phyloP scores from a whole-genome alignment of 257 asterid species.

The Penstemon davidsonii region DNA sequence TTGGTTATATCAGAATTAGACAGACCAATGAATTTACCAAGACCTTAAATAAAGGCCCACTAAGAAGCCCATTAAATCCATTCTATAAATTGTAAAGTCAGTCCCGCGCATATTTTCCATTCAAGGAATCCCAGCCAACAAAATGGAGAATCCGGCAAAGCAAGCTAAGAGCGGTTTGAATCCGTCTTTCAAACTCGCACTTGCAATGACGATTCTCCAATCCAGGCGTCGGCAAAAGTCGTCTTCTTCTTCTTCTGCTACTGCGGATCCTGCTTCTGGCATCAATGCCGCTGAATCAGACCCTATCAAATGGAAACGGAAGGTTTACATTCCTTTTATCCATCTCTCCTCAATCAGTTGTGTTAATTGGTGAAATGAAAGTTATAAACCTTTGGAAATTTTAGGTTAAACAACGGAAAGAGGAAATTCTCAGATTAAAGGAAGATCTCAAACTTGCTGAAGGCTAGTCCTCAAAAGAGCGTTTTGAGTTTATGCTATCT shows the following conservation, averaged over 20 bases:
- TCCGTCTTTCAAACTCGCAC: slow-evolving; percentile 63
- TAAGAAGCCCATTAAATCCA: too few species aligned
- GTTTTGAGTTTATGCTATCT: slow-evolving; percentile 7
- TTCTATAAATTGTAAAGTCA: too few species aligned
- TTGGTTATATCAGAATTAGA: too few species aligned
- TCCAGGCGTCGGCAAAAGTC: slow-evolving; percentile 53
- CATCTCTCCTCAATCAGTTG: not conserved
- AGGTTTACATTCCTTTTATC: slow-evolving; percentile 37
- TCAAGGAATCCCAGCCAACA: not conserved
- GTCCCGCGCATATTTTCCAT: too few species aligned
- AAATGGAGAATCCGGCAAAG: slow-evolving; percentile 48
- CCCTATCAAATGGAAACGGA: slow-evolving; percentile 68
- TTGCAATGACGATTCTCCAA: slow-evolving; percentile 64
- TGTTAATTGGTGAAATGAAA: not conserved
- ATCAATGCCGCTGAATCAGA: slow-evolving; percentile 38
- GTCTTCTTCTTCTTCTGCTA: slow-evolving; percentile 29
- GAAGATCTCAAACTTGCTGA: slow-evolving; percentile 82
- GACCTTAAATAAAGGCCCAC: too few species aligned
- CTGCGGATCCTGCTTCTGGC: slow-evolving; percentile 28
- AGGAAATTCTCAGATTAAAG: slow-evolving; percentile 68
- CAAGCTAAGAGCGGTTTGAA: slow-evolving; percentile 29
- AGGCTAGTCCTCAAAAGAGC: slow-evolving; percentile 46
- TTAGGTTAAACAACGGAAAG: slow-evolving; percentile 83
- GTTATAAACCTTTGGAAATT: slow-evolving; percentile 2
- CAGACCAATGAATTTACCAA: too few species aligned